Base-by-base conservation (phyloP, 1,284 basidiomycete species). In the Puccinia brachypodii region DNA sequence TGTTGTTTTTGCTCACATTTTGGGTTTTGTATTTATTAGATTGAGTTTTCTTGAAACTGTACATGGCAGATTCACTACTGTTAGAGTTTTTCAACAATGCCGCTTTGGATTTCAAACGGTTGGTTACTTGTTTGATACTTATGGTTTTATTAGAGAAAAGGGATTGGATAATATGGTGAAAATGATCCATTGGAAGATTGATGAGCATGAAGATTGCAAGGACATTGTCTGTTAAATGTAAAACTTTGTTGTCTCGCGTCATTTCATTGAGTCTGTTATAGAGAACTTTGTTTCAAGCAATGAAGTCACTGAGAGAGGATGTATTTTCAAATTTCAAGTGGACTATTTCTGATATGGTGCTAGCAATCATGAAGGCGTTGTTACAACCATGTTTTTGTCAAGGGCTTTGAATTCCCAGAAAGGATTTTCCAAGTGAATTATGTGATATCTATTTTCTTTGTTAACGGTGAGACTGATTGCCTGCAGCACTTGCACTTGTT, bases 181-280 rank as follows among this genome's bases (percentile, higher is more conserved):
- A 62, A 6, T 62, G 7, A 13, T 62, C 33, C 4, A 11, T 6
- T 2, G 60, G 60, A 19, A 62, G 28, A n/a, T 62, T 62, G 13
- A 62, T 62, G 6, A 62, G 13, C 60, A 62, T 62, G 19, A 62
- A 62, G 6, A 62, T 62, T 8, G 60, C 60, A 4, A 62, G 28
- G 25, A 62, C 19, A 25, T 62, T 62, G 33, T 62, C 60, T 3
- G 60, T 14, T 7, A 62, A 13, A 14, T 62, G 25, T 28, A 62
- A 62, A 13, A n/a, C 33, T 31, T 62, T 11, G 28, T 62, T 62
- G 33, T 62, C 33, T 31, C 13, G 28, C 8, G 60, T 62, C 25
- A 62, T 62, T 14, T 62, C 60, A n/a, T 62, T 62, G 25, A 62
- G 33, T 62, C 31, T 62, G 33, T 62, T 62, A n/a, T 62, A 25